These are phyloP conservation scores for Mesembryanthemum crystallinum DNA, from an alignment of 148 eudicot genomes.

Conservation along the genomic window DNA sequence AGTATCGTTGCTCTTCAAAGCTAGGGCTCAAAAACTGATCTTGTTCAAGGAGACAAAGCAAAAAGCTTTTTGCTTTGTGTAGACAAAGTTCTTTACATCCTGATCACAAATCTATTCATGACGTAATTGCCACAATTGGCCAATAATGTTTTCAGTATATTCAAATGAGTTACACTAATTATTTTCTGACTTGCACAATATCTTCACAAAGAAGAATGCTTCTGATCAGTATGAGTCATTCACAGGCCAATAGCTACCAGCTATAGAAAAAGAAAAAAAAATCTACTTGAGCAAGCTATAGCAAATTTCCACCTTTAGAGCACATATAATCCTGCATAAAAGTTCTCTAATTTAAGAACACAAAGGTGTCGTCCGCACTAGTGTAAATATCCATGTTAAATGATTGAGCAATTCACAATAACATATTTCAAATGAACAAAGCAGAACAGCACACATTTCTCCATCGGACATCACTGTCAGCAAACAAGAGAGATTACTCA, in stretches of 20 bases:
- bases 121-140: slow-evolving; percentile 13
- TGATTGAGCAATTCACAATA: background rate
- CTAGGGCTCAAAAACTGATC: slow-evolving; percentile 21
- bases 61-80: slow-evolving; percentile 23
- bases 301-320: slow-evolving; percentile 5
- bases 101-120: slow-evolving; percentile 17
- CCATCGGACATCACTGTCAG: slow-evolving; percentile 2
- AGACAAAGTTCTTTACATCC: slow-evolving; percentile 24
- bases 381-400: slow-evolving; percentile 2
- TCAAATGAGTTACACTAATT: background rate
- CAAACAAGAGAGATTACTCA: background rate
- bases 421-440: background rate
- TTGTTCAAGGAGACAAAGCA: slow-evolving; percentile 27
- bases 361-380: background rate
- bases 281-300: background rate
- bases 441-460: background rate
- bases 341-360: background rate
- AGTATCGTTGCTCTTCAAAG: slow-evolving; percentile 3
- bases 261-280: background rate
- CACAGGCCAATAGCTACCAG: background rate
- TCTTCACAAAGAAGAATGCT: background rate
- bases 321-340: background rate
- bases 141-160: background rate
- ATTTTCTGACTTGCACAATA: background rate
- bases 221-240: background rate